These are phyloP conservation scores for Colletotrichum viniferum DNA, from an alignment of 2,329 filamentous ascomycete species.

Conservation along the genomic window DNA sequence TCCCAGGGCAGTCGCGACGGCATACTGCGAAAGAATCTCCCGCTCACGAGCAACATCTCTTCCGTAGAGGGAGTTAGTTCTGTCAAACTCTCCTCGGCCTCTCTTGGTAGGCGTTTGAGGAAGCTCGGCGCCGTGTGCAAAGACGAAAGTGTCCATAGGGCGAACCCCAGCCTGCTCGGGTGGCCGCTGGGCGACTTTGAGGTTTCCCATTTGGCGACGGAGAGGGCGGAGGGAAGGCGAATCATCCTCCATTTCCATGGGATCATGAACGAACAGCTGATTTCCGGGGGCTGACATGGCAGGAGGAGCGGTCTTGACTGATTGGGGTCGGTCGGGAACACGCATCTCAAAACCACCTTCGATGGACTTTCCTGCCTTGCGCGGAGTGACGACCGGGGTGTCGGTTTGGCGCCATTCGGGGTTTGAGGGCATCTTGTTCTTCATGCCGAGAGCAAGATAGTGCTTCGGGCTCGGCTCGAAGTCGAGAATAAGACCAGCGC, in stretches of 20 bases:
- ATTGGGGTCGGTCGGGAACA: not conserved
- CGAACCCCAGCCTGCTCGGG: not conserved
- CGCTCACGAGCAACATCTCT: slow-evolving; percentile 12
- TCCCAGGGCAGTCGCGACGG: not conserved
- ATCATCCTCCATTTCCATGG: not conserved
- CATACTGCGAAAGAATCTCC: slow-evolving; percentile 5
- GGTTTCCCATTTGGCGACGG: slow-evolving; percentile 1
- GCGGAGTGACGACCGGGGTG: not conserved
- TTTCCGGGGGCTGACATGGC: not conserved
- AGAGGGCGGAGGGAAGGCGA: not conserved
- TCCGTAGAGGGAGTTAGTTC: slow-evolving; percentile 13
- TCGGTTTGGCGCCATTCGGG: not conserved
- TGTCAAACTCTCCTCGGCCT: slow-evolving; percentile 5
- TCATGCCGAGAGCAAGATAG: not conserved
- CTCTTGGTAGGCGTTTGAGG: slow-evolving; percentile 10
- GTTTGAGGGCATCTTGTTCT: not conserved
- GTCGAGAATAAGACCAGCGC: not conserved
- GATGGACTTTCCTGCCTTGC: not conserved
- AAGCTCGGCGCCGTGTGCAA: not conserved
- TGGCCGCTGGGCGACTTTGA: not conserved
- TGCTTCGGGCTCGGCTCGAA: slow-evolving; percentile 4
- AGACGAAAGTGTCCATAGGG: not conserved
- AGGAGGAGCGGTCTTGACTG: not conserved
- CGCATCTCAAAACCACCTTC: not conserved
- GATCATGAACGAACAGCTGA: not conserved